phyloP scores from a whole-genome alignment of 2,329 filamentous ascomycete genomes.

The Fusarium acutatum region DNA sequence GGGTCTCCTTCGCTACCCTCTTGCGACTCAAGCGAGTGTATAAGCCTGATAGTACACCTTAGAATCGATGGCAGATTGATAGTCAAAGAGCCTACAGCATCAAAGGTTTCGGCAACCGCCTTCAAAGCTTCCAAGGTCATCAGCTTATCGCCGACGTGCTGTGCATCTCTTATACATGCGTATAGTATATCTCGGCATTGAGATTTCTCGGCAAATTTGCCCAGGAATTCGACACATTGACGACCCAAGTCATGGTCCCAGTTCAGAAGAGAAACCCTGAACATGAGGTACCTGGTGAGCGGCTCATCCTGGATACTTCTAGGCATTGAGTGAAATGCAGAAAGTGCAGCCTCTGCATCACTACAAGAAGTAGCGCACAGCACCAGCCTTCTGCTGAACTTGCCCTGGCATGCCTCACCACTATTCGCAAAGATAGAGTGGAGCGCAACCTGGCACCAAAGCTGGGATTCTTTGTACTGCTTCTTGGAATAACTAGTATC shows the following conservation, averaged over 20 bases:
- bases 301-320: conserved; percentile 65
- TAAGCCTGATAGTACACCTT: conserved; percentile 62
- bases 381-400: conserved; percentile 77
- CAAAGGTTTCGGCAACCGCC: conserved; percentile 43
- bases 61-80: conserved; percentile 50
- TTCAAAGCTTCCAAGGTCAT: conserved; percentile 58
- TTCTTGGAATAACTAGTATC: conserved; percentile 65
- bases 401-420: conserved; percentile 72
- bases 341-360: conserved; percentile 37
- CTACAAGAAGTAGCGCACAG: conserved; percentile 68
- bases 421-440: conserved; percentile 72
- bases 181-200: conserved; percentile 70
- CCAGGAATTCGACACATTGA: conserved; percentile 70
- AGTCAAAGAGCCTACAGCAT: conserved; percentile 22
- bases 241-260: conserved; percentile 66
- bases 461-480: conserved; percentile 63
- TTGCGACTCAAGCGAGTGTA: conserved; percentile 53
- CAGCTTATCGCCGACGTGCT: conserved; percentile 67
- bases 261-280: conserved; percentile 72
- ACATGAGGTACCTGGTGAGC: conserved; percentile 77
- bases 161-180: conserved; percentile 81
- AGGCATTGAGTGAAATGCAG: conserved; percentile 66
- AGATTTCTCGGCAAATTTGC: conserved; percentile 60
- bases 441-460: conserved; percentile 77
- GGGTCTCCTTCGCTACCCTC: conserved; percentile 10